These are phyloP conservation scores for Pyrenophora teres DNA, from an alignment of 2,329 filamentous ascomycete species.

Conservation along the genomic window DNA sequence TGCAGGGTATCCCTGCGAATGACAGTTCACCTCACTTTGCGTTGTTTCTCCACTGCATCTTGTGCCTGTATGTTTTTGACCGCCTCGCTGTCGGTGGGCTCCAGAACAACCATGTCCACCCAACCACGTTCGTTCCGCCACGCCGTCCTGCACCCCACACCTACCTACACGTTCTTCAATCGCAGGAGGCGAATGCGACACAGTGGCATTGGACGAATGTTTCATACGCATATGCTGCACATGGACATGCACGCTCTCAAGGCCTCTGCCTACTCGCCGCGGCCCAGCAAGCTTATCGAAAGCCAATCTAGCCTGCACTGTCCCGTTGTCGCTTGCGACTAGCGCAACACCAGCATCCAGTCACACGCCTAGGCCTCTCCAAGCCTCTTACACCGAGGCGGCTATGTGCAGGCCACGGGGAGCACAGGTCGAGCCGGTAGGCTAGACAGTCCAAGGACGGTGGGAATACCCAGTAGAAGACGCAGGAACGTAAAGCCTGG, in stretches of 20 bases:
- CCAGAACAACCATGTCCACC: constrained; percentile 16
- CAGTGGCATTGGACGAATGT: constrained; percentile 16
- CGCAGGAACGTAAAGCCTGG: constrained; percentile 36
- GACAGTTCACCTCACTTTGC: constrained; percentile 14
- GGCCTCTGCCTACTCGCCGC: constrained; percentile 21
- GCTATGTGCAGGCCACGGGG: constrained; percentile 32
- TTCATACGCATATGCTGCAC: constrained; percentile 25
- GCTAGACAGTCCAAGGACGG: constrained; percentile 20
- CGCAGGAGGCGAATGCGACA: constrained; percentile 7
- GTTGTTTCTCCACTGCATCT: constrained; percentile 12
- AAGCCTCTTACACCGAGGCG: constrained; percentile 34
- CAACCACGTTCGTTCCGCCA: constrained; percentile 13
- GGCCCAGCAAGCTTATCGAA: constrained; percentile 26
- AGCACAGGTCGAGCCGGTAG: constrained; percentile 32
- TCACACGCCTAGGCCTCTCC: constrained; percentile 25
- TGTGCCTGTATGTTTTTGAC: constrained; percentile 1
- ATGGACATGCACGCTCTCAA: constrained; percentile 12
- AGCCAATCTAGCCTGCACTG: constrained; percentile 22
- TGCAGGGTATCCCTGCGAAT: constrained; percentile 14
- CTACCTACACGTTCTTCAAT: neutral
- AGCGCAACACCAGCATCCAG: constrained; percentile 23
- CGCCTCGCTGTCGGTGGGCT: neutral
- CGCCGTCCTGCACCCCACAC: constrained; percentile 6
- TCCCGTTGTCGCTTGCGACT: constrained; percentile 18
- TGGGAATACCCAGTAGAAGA: constrained; percentile 38